Evolutionary conservation across 805 yeast species (phyloP).

Genomic region (Nakazawaea pomicola): DNA sequence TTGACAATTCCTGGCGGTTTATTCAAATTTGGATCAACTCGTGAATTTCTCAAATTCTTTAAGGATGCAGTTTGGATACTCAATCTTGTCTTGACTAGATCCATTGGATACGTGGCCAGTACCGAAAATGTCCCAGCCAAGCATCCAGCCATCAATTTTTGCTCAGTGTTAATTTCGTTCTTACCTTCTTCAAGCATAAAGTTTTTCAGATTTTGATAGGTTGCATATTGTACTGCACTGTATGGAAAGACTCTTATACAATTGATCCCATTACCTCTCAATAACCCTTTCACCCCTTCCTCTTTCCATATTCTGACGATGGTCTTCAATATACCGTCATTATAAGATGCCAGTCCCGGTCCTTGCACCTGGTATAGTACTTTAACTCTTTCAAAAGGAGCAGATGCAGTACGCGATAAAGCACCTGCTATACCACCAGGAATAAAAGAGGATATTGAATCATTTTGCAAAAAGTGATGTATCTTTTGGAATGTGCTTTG

Average conservation of each 20-base stretch:
- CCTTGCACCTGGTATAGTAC: slow-evolving; percentile 89
- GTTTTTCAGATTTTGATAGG: slow-evolving; percentile 61
- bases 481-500: neutral
- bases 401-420: slow-evolving; percentile 81
- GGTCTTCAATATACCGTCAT: slow-evolving; percentile 71
- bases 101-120: slow-evolving; percentile 84
- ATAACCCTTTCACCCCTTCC: slow-evolving; percentile 88
- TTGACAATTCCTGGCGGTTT: slow-evolving; percentile 70
- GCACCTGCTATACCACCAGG: slow-evolving; percentile 82
- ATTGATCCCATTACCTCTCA: slow-evolving; percentile 87
- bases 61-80: slow-evolving; percentile 80
- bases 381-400: slow-evolving; percentile 93
- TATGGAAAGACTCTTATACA: slow-evolving; percentile 91
- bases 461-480: slow-evolving; percentile 21
- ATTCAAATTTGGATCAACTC: slow-evolving; percentile 17
- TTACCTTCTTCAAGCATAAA: slow-evolving; percentile 23
- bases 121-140: slow-evolving; percentile 80
- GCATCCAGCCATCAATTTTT: slow-evolving; percentile 73
- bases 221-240: slow-evolving; percentile 89
- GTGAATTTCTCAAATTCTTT: slow-evolving; percentile 41
- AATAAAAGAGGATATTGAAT: slow-evolving; percentile 56
- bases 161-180: no score
- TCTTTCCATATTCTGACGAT: slow-evolving; percentile 75
- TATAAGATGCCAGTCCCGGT: slow-evolving; percentile 41
- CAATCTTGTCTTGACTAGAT: slow-evolving; percentile 82